These are phyloP conservation scores for Tillandsia leiboldiana DNA, from an alignment of 176 grass and related monocot species.

Conservation along the genomic window DNA sequence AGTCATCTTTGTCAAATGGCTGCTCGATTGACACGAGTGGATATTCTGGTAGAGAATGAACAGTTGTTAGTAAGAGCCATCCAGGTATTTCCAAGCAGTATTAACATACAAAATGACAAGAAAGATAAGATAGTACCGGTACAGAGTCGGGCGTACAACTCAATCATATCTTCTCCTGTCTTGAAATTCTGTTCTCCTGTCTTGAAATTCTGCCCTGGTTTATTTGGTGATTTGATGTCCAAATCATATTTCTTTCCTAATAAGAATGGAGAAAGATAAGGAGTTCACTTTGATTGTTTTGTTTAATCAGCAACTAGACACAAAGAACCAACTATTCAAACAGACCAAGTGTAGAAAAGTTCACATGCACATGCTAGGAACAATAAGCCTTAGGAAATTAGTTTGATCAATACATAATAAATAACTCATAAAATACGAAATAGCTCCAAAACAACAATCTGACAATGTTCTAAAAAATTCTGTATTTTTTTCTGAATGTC, in stretches of 20 bases:
- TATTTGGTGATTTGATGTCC: constrained; percentile 62
- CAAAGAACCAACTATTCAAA: not conserved
- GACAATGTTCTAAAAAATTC: not conserved
- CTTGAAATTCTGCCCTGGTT: constrained; percentile 71
- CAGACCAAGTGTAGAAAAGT: not conserved
- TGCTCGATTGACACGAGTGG: constrained; percentile 84
- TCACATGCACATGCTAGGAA: not conserved
- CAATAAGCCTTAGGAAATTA: not conserved
- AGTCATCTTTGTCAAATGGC: constrained; percentile 97
- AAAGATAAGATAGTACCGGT: constrained; percentile 34
- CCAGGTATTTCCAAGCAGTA: not conserved
- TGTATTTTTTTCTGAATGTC: not conserved
- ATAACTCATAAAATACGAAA: not conserved
- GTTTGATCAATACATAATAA: not conserved
- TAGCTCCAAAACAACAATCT: not conserved
- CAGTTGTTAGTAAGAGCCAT: not conserved
- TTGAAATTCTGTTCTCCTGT: constrained; percentile 72
- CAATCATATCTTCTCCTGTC: constrained; percentile 83
- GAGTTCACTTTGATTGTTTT: not conserved
- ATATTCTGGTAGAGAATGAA: constrained; percentile 46
- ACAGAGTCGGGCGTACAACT: constrained; percentile 82
- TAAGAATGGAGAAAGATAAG: constrained; percentile 18
- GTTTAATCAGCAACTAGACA: not conserved
- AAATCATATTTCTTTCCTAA: constrained; percentile 96
- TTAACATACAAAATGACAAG: constrained; percentile 8